Evolutionary conservation across 75 land plant species (phyloP), one percentile per base, ranked within the genome.

Genomic region (Pinus albicaulis): DNA sequence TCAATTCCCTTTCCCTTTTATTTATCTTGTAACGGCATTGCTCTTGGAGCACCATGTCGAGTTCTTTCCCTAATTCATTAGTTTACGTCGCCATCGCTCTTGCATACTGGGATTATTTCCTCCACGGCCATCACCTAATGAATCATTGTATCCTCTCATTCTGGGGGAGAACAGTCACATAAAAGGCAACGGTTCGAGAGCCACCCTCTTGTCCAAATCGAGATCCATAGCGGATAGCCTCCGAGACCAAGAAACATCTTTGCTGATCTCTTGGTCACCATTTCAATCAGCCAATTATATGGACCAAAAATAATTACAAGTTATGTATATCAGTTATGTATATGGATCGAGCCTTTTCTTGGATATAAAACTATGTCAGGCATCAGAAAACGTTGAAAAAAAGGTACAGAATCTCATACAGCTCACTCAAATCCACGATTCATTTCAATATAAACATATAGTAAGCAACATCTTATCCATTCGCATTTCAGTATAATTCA

Each of bases 11-110:
- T 31, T 31, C 31, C 31, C 31, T 31, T 31, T 31, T 2, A 31
- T 31, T 31, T 31, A 31, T 76, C 56, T 83, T 87, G 19, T 79
- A 84, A 14, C 83, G 61, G 63, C 90, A 80, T 64, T 87, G 86
- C 58, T 81, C 86, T 57, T 79, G 78, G 63, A 98, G 86, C 38
- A 97, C 64, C 56, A 83, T 58, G 36, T 86, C 87, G 41, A 95
- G 78, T 66, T 97, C 95, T 59, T 64, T 83, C 23, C 76, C 80
- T 63, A 89, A 85, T 25, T 83, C 85, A 56, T 83, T 79, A 12
- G 74, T 58, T 28, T n/a, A 65, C 0, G 56, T 48, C 48, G 84
- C n/a, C n/a, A n/a, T n/a, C n/a, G 78, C 24, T 85, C 89, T 44
- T 58, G 62, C 2, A 71, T 73, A 28, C 80, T 76, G 10, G 84